Evolutionary conservation across 163 green algal genomes (phyloP).

Genomic region (Chlorella variabilis): DNA sequence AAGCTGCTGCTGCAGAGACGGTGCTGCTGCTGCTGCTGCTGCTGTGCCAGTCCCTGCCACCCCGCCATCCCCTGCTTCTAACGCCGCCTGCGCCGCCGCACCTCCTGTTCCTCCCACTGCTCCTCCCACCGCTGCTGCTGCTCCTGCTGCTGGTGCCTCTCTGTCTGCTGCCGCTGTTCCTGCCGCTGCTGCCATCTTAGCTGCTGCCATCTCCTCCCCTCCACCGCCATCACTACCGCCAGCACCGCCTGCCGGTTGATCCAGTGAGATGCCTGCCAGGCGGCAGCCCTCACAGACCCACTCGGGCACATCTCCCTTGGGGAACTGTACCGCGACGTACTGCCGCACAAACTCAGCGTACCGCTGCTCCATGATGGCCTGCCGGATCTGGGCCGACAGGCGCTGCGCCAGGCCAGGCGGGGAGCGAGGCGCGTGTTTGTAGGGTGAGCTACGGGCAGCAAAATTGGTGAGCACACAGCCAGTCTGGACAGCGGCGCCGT

Average conservation of each 20-base stretch:
- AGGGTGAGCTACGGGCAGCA: not conserved
- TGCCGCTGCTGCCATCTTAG: not conserved
- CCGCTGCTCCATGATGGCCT: conserved; percentile 71
- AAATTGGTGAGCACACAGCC: no score
- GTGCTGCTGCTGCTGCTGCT: no score
- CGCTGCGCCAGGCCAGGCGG: conserved; percentile 50
- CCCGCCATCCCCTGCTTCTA: no score
- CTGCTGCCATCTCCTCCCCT: not conserved
- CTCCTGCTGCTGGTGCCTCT: not conserved
- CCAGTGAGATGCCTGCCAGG: conserved; percentile 69
- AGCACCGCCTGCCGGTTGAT: not conserved
- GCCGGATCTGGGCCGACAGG: conserved; percentile 74
- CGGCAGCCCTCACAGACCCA: conserved; percentile 80
- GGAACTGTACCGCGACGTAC: conserved; percentile 65
- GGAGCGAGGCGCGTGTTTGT: no score
- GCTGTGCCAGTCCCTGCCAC: no score
- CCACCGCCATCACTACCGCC: no score
- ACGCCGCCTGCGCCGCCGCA: no score
- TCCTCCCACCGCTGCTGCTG: no score
- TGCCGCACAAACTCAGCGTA: conserved; percentile 73
- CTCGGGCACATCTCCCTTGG: conserved; percentile 67
- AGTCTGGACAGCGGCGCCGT: no score
- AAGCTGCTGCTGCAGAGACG: no score
- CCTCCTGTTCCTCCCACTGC: no score
- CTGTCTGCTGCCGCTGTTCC: not conserved